A percentile compares a stretch with the other conserved stretches of the same genome.
Conservation (phyloP, 176 grass and related monocot genomes). For the Triticum dicoccoides region DNA sequence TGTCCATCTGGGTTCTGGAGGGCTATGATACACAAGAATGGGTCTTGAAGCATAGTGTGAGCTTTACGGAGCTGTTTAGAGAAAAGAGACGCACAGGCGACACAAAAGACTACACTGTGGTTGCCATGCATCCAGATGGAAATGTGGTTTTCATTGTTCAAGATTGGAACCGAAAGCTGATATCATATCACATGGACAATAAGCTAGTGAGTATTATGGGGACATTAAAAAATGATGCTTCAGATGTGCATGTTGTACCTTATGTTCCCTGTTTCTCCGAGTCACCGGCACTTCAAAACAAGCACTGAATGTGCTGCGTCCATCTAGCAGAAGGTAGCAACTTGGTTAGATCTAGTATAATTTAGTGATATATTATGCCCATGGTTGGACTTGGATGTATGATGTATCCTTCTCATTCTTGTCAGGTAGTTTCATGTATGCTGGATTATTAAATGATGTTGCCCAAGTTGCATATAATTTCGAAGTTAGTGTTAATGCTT, state of each 20-base stretch:
- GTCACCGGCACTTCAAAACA: not conserved
- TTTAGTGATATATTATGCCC: not conserved
- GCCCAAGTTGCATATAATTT: not conserved
- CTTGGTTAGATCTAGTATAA: not conserved
- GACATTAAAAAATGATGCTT: not conserved
- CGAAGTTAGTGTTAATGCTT: not conserved
- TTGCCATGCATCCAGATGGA: not conserved
- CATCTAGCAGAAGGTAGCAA: not conserved
- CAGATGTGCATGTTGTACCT: not conserved
- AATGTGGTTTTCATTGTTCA: constrained; percentile 21
- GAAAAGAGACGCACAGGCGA: not conserved
- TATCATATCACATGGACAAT: constrained; percentile 14
- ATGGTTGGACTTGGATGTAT: not conserved
- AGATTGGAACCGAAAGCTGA: not conserved
- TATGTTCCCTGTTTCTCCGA: constrained; percentile 2
- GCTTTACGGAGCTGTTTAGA: not conserved
- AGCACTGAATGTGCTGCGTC: not conserved
- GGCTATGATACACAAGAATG: not conserved
- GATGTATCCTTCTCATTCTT: not conserved
- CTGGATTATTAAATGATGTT: too few species aligned
- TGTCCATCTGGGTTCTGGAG: not conserved
- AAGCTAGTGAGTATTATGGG: not conserved
- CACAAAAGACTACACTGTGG: not conserved
- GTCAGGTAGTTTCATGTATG: not conserved
- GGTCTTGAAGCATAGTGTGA: constrained; percentile 10